A percentile compares a stretch with the other conserved stretches of the same genome.
phyloP scores from a whole-genome alignment of 1,284 basidiomycete genomes.

The Cutaneotrichosporon sp. region DNA sequence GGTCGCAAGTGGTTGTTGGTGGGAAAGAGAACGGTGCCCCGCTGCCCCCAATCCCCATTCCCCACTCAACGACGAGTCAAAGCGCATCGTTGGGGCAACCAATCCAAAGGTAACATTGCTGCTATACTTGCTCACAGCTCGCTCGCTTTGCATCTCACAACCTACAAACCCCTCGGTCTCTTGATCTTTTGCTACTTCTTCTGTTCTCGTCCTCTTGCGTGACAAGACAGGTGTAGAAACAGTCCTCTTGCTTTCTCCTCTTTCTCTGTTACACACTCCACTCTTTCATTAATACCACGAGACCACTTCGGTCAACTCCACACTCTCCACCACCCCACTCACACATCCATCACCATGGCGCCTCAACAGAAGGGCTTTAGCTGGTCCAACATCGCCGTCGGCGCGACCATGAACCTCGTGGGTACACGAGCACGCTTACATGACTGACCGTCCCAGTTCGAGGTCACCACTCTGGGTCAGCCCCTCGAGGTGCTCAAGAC shows the following conservation, averaged over 20 bases:
- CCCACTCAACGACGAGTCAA: too few species aligned
- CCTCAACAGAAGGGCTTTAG: conserved; percentile 77
- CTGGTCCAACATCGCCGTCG: conserved; percentile 99
- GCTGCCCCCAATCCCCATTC: too few species aligned
- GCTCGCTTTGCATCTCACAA: background rate
- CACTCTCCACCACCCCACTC: background rate
- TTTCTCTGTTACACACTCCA: background rate
- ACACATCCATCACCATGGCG: conserved; percentile 47
- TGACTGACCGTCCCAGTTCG: conserved; percentile 27
- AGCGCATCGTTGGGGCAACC: too few species aligned
- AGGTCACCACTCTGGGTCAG: conserved; percentile 96
- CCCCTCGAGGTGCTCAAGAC: conserved; percentile 98
- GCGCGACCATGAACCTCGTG: conserved; percentile 96
- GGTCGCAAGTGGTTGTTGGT: too few species aligned
- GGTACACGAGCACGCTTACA: background rate
- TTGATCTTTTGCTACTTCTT: too few species aligned
- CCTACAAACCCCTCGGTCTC: background rate
- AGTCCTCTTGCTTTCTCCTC: background rate
- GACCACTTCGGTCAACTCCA: background rate
- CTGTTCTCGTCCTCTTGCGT: too few species aligned
- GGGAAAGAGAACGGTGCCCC: too few species aligned
- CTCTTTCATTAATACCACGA: background rate
- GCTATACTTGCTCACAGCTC: too few species aligned
- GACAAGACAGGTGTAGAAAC: too few species aligned
- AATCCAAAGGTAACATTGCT: too few species aligned